Percentiles rank a stretch among this genome's conserved stretches.
Evolutionary conservation across 108 stramenopile species (phyloP).

Genomic region (Skeletonema grethae): DNA sequence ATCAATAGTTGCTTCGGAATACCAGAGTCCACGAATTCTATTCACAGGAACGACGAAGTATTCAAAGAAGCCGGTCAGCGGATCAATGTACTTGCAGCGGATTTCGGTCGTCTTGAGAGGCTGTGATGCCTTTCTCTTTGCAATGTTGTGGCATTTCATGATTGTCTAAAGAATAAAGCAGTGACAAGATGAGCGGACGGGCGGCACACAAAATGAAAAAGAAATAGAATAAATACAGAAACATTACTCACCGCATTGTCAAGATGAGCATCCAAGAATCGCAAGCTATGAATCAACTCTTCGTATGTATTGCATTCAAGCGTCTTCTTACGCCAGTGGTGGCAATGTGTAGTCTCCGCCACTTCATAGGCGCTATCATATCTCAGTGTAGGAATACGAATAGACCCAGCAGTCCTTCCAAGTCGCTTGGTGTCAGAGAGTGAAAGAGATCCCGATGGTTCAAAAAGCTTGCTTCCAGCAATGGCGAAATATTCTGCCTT

Average conservation of each 20-base stretch:
- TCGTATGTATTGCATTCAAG: slow-evolving; percentile 56
- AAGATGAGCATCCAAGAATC: slow-evolving; percentile 60
- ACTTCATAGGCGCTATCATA: slow-evolving; percentile 81
- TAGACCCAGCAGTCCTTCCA: slow-evolving; percentile 64
- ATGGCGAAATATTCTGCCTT: slow-evolving; percentile 55
- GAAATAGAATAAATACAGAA: background rate
- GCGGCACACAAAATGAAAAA: slow-evolving; percentile 3
- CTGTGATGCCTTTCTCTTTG: slow-evolving; percentile 16
- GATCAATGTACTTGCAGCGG: slow-evolving; percentile 50
- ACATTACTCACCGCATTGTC: slow-evolving; percentile 52
- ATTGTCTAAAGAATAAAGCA: slow-evolving; percentile 18
- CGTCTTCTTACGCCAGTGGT: slow-evolving; percentile 78
- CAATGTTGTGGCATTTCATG: slow-evolving; percentile 21
- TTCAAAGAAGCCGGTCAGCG: slow-evolving; percentile 50
- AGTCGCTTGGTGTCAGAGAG: slow-evolving; percentile 51
- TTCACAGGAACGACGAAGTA: slow-evolving; percentile 59
- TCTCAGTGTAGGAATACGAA: slow-evolving; percentile 57
- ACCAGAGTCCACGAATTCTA: slow-evolving; percentile 59
- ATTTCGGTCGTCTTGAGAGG: slow-evolving; percentile 41
- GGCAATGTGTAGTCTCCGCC: slow-evolving; percentile 64
- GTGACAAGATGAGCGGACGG: background rate
- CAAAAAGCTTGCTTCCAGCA: slow-evolving; percentile 67
- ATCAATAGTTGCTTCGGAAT: slow-evolving; percentile 53
- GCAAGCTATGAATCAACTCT: slow-evolving; percentile 55
- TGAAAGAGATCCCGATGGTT: slow-evolving; percentile 59